Percentiles rank a stretch among this genome's conserved stretches.
These are phyloP conservation scores for Eimeria tenella DNA, from an alignment of 169 alveolate genomes.

Conservation along the genomic window DNA sequence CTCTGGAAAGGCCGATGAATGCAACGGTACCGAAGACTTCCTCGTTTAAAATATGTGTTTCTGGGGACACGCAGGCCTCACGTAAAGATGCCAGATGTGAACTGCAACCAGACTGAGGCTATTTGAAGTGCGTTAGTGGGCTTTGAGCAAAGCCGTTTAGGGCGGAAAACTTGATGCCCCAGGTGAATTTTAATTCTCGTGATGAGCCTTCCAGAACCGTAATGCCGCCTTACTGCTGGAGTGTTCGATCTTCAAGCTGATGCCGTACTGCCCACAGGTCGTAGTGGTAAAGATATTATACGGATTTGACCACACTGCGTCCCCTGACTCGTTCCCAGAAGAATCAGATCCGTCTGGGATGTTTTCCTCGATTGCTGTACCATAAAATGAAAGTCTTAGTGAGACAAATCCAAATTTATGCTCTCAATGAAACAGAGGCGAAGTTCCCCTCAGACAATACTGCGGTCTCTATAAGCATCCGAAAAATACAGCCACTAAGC, in stretches of 20 bases:
- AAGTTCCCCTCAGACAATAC: no score
- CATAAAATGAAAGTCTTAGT: not conserved
- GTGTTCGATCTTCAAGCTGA: conserved; percentile 72
- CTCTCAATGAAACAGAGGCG: no score
- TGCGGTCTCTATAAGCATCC: not conserved
- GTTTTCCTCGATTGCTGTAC: conserved; percentile 55
- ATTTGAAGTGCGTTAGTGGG: not conserved
- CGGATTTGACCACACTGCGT: conserved; percentile 53
- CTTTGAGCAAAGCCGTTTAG: no score
- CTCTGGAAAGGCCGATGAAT: conserved; percentile 74
- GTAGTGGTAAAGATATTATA: conserved; percentile 74
- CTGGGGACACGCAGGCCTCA: conserved; percentile 29
- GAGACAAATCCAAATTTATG: not conserved
- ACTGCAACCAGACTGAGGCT: no score
- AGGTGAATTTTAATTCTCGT: no score
- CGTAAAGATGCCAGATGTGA: no score
- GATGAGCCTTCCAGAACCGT: not conserved
- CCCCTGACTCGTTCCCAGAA: conserved; percentile 15
- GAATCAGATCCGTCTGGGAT: not conserved
- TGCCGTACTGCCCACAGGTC: conserved; percentile 69
- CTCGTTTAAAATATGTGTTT: conserved; percentile 74
- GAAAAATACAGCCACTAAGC: not conserved
- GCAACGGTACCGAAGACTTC: conserved; percentile 76
- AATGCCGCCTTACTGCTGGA: conserved; percentile 63
- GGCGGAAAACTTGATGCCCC: no score